Evolutionary conservation across 495 filamentous ascomycete species (phyloP).

Genomic region (Mytilinidion resinicola): DNA sequence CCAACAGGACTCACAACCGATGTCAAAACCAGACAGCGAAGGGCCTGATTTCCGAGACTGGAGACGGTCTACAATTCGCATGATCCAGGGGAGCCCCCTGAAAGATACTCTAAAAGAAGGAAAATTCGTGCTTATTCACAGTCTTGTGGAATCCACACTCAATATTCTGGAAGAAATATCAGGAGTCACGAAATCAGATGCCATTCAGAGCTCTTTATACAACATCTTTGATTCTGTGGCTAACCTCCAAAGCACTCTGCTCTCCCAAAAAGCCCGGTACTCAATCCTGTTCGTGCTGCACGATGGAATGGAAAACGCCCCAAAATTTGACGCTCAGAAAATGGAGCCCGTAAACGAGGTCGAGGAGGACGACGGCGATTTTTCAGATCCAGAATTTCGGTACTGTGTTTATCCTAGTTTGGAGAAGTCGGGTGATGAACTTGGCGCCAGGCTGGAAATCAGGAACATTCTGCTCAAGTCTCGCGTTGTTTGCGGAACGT

Average conservation of each 20-base stretch:
- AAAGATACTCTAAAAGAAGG: conserved; percentile 6
- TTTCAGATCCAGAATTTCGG: conserved; percentile 7
- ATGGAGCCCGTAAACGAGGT: conserved; percentile 24
- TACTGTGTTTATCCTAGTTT: conserved; percentile 33
- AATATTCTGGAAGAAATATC: conserved; percentile 12
- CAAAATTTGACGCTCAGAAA: conserved; percentile 7
- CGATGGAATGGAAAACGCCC: background rate
- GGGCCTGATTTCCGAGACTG: conserved; percentile 18
- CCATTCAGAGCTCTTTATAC: conserved; percentile 6
- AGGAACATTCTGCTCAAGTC: conserved; percentile 31
- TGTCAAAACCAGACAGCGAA: background rate
- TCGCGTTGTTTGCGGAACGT: conserved; percentile 26
- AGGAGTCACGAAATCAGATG: conserved; percentile 2
- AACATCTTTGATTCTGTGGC: conserved; percentile 13
- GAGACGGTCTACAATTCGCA: conserved; percentile 17
- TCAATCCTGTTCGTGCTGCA: conserved; percentile 5
- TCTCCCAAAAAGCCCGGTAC: conserved; percentile 24
- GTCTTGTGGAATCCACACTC: conserved; percentile 2
- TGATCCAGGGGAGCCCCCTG: conserved; percentile 9
- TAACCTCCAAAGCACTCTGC: conserved; percentile 15
- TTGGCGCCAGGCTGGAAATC: conserved; percentile 26
- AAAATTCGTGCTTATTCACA: conserved; percentile 9
- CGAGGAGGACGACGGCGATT: conserved; percentile 20
- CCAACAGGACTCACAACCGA: no score
- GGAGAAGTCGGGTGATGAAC: conserved; percentile 32